Conservation (phyloP, 2,329 filamentous ascomycete genomes). For the Aureobasidium sp. region DNA sequence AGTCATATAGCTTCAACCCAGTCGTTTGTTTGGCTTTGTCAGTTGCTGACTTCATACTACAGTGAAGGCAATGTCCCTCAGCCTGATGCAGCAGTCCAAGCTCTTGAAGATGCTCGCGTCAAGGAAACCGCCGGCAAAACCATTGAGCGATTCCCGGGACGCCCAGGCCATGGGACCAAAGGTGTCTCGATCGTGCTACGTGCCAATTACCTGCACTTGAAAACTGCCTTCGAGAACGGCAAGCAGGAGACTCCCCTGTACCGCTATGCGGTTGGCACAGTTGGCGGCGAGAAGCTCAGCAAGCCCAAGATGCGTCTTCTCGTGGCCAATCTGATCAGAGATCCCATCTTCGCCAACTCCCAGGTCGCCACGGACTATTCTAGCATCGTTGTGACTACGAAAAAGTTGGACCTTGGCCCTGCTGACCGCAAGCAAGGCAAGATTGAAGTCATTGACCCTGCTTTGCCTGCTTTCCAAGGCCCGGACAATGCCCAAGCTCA, state of each 20-base stretch:
- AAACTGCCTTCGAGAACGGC: slow-evolving; percentile 25
- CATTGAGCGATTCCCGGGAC: slow-evolving; percentile 25
- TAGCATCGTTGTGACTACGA: slow-evolving; percentile 27
- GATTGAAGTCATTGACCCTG: slow-evolving; percentile 7
- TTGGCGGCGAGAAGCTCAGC: slow-evolving; percentile 22
- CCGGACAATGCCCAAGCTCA: slow-evolving; percentile 19
- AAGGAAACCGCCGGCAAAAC: slow-evolving; percentile 20
- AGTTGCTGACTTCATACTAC: background rate
- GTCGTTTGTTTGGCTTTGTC: background rate
- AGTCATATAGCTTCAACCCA: slow-evolving; percentile 11
- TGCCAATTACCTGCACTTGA: slow-evolving; percentile 35
- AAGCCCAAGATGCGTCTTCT: slow-evolving; percentile 40
- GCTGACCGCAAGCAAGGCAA: slow-evolving; percentile 12
- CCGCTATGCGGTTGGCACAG: slow-evolving; percentile 33
- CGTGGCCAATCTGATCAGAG: slow-evolving; percentile 36
- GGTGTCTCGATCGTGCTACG: slow-evolving; percentile 32
- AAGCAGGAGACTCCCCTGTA: slow-evolving; percentile 24
- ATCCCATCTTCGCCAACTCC: slow-evolving; percentile 24
- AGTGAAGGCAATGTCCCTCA: slow-evolving; percentile 14
- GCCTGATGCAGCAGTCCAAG: slow-evolving; percentile 20
- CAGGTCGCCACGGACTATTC: slow-evolving; percentile 33
- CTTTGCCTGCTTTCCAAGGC: background rate
- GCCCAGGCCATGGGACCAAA: slow-evolving; percentile 30
- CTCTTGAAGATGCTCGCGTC: slow-evolving; percentile 19
- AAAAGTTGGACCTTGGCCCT: slow-evolving; percentile 19